phyloP scores from a whole-genome alignment of 768 basidiomycete genomes.

The Phlebiopsis flavidoalba region DNA sequence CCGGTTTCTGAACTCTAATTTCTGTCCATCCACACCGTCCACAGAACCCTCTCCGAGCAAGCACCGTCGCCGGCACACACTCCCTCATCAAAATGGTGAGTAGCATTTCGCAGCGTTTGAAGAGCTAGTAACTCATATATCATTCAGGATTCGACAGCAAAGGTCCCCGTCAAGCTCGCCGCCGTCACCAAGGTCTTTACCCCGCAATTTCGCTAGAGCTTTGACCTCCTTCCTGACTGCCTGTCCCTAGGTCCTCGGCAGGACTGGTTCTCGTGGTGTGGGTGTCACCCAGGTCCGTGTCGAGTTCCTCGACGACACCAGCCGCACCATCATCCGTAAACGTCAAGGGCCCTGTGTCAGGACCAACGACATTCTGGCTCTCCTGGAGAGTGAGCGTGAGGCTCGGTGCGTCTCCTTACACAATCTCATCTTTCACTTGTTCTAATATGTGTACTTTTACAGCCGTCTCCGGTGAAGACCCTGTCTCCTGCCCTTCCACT shows the following conservation, averaged over 20 bases:
- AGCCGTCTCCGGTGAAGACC: conserved; percentile 28
- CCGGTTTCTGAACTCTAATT: conserved; percentile 25
- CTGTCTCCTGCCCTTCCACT: conserved; percentile 2
- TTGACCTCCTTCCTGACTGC: conserved; percentile 11
- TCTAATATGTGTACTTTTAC: neutral
- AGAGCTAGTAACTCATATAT: conserved; percentile 13
- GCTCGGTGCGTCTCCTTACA: conserved; percentile 70
- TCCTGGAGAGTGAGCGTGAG: conserved; percentile 98
- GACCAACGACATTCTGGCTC: conserved; percentile 92
- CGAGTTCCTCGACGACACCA: conserved; percentile 97
- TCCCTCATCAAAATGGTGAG: conserved; percentile 26
- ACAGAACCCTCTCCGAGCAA: conserved; percentile 21
- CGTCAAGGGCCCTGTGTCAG: conserved; percentile 98
- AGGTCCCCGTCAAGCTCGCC: conserved; percentile 94
- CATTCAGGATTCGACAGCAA: conserved; percentile 65
- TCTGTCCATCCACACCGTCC: conserved; percentile 22
- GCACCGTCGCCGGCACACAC: conserved; percentile 21
- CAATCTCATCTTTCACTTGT: neutral
- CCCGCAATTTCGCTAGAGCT: neutral
- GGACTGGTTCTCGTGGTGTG: conserved; percentile 96
- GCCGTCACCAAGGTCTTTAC: conserved; percentile 86
- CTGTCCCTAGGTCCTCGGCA: conserved; percentile 78
- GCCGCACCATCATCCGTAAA: conserved; percentile 96
- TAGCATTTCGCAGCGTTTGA: neutral
- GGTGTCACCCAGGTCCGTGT: conserved; percentile 99